Evolutionary conservation across 2,329 filamentous ascomycete species (phyloP).

Genomic region (Cercospora citrullina): DNA sequence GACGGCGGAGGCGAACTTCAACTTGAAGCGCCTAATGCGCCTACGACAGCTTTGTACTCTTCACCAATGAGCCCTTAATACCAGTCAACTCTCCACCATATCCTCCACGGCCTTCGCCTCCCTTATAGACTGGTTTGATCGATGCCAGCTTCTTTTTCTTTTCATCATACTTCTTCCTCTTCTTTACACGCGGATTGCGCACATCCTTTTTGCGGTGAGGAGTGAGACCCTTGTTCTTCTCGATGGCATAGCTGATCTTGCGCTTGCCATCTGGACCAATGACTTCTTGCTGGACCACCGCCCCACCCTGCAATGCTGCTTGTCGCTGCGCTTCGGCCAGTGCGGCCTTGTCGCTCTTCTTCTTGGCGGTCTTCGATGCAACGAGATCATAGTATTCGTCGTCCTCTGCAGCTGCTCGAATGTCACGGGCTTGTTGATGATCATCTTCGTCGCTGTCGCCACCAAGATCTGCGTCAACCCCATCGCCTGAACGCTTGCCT

Average conservation of each 20-base stretch:
- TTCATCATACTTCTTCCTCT: constrained; percentile 91
- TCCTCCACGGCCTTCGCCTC: constrained; percentile 77
- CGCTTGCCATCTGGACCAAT: constrained; percentile 83
- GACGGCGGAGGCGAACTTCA: background rate
- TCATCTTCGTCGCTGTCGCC: constrained; percentile 69
- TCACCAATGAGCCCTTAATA: constrained; percentile 91
- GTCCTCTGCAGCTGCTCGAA: constrained; percentile 53
- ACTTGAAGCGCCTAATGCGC: background rate
- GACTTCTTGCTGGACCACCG: constrained; percentile 66
- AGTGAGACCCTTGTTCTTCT: constrained; percentile 95
- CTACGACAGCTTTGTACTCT: constrained; percentile 81
- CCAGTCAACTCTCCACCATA: constrained; percentile 91
- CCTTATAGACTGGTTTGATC: constrained; percentile 82
- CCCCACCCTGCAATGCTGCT: constrained; percentile 58
- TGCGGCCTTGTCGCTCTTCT: constrained; percentile 75
- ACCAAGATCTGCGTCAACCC: constrained; percentile 65
- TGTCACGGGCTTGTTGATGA: constrained; percentile 54
- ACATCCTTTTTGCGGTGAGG: constrained; percentile 91
- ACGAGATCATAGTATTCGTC: constrained; percentile 91
- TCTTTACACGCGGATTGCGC: constrained; percentile 94
- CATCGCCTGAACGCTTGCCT: constrained; percentile 62
- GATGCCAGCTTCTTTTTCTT: constrained; percentile 96
- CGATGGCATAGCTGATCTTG: constrained; percentile 88
- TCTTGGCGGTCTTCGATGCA: constrained; percentile 61
- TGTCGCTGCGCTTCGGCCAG: constrained; percentile 57